phyloP scores from a whole-genome alignment of 1,284 basidiomycete species.

The Puccinia polysora region DNA sequence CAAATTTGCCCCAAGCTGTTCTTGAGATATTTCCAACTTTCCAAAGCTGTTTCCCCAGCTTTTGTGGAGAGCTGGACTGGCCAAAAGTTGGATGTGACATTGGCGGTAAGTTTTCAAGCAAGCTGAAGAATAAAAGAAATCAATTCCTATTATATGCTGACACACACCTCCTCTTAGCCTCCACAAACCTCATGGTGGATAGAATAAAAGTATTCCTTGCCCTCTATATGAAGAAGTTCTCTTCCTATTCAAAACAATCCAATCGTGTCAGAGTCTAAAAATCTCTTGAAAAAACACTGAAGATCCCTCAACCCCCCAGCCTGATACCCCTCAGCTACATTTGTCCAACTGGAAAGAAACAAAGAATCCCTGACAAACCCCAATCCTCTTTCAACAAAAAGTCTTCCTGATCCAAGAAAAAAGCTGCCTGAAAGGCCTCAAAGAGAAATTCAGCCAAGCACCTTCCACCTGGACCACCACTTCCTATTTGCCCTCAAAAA shows the following conservation, averaged over 20 bases:
- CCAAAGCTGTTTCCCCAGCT: neutral
- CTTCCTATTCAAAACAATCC: neutral
- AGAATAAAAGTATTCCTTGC: neutral
- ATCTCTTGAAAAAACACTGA: too few species aligned
- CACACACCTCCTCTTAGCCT: neutral
- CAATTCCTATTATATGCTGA: neutral
- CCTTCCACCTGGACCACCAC: too few species aligned
- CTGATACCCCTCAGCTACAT: neutral
- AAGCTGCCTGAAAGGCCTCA: too few species aligned
- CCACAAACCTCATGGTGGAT: neutral
- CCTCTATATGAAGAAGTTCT: neutral
- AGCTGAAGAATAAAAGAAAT: neutral
- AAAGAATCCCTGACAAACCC: neutral
- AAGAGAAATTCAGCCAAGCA: too few species aligned
- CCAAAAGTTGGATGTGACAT: neutral
- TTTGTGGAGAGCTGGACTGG: neutral
- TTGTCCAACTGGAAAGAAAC: neutral
- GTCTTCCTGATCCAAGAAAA: too few species aligned
- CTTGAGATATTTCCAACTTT: neutral
- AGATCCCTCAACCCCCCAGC: too few species aligned
- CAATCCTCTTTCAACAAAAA: too few species aligned
- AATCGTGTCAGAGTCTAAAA: neutral
- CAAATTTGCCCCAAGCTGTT: neutral
- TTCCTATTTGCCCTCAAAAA: too few species aligned
- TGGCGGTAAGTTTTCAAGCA: neutral